Base-by-base conservation (phyloP, 768 basidiomycete species). In the Rickenella mellea region DNA sequence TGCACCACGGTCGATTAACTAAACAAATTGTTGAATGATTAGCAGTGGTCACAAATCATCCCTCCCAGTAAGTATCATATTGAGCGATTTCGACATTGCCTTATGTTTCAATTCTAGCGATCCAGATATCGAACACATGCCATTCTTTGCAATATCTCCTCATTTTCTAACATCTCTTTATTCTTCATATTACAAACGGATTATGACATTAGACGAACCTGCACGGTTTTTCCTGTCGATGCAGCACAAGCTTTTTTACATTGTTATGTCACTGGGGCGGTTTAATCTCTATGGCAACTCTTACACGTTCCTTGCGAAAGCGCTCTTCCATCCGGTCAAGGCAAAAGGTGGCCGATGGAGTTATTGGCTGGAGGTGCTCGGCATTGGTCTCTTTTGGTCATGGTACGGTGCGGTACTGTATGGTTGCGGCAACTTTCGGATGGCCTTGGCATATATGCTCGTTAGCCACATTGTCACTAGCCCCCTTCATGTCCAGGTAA, bases 231-330 rank as follows among this genome's bases (percentile, higher is more conserved):
- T 93, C 50, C 62, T 98, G 43, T 63, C 78, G 12, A 37, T 89
- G 8, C 94, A 99, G 66, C 93, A 97, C 60, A 83, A 83, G 39
- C 69, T 96, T 19, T 98, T 97, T 65, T 98, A 97, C 62, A 41
- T 93, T 55, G 67, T 98, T 53, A 80, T 99, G 65, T 75, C 76
- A 15, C 78, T 98, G 46, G 94, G 83, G 3, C 80, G 94, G 33
- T 94, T 97, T 68, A 99, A 99, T 61, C 82, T 99, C 35, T 96
- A 94, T 61, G 81, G 69, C 41, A 80, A 83, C 45, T 91, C 92
- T 1, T 99, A 94, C 58, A 59, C 55, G 24, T 90, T 76, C 62
- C 69, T 97, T 43, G 65, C 75, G 43, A 69, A 73, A 52, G 79
- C 73, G 46, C 78, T 78, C 9, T 76, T 75, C 45, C 76, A 83